These are phyloP conservation scores for Trichoderma brevicompactum DNA, from an alignment of 2,329 filamentous ascomycete genomes.

Conservation along the genomic window DNA sequence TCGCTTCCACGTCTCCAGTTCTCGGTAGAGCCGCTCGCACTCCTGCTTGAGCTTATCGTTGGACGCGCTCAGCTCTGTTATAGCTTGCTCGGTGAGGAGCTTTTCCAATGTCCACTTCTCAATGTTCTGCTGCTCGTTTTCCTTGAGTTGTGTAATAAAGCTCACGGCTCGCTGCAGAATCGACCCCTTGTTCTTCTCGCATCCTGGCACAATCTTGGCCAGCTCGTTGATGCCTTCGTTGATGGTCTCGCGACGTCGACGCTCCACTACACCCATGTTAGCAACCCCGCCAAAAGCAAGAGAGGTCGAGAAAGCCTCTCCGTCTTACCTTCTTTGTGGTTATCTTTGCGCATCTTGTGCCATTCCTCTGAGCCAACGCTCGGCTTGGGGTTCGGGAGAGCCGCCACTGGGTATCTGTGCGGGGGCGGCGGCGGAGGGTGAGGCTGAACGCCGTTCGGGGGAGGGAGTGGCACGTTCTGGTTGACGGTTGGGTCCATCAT, in stretches of 20 bases:
- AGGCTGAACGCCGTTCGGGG: conserved; percentile 48
- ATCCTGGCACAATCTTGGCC: conserved; percentile 94
- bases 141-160: conserved; percentile 92
- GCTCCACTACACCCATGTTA: conserved; percentile 69
- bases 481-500: conserved; percentile 39
- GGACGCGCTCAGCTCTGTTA: conserved; percentile 81
- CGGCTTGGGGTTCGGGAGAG: conserved; percentile 67
- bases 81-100: conserved; percentile 84
- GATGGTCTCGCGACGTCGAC: conserved; percentile 94
- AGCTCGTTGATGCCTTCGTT: conserved; percentile 99
- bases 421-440: conserved; percentile 32
- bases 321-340: conserved; percentile 91
- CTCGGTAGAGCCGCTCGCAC: conserved; percentile 75
- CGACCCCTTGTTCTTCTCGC: conserved; percentile 98
- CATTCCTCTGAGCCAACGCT: conserved; percentile 96
- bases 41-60: conserved; percentile 87
- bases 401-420: conserved; percentile 43
- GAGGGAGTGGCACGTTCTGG: conserved; percentile 42
- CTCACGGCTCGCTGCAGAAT: conserved; percentile 92
- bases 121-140: conserved; percentile 91
- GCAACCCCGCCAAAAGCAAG: not conserved
- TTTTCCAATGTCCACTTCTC: conserved; percentile 95
- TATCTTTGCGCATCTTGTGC: conserved; percentile 96
- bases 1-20: conserved; percentile 79
- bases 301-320: too few species aligned